Conservation (phyloP, 139 green algal genomes). For the Chlorella sp. region DNA sequence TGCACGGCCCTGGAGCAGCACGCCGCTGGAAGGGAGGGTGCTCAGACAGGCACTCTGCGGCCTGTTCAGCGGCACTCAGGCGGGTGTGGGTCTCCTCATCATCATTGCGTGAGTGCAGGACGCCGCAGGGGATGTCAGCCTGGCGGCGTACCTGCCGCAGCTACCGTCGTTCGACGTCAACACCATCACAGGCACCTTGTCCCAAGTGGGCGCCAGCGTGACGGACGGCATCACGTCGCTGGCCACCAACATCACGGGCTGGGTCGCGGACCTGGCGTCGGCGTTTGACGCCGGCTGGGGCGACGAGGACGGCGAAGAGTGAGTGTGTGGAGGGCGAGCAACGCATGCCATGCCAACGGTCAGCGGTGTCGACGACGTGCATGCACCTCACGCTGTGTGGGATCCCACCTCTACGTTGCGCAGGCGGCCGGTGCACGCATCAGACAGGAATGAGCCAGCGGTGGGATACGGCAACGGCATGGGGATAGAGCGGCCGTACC, state of each 20-base stretch:
- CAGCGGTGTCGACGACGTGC: too few relatives aligned
- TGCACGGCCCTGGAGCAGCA: too few relatives aligned
- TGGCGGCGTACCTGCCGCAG: not conserved
- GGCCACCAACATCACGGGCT: slow-evolving; percentile 11
- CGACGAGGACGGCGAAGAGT: slow-evolving; percentile 10
- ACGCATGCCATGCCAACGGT: not conserved
- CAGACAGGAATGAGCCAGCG: not conserved
- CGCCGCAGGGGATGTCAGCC: too few relatives aligned
- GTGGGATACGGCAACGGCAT: not conserved
- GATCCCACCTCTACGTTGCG: not conserved
- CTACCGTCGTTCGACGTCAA: not conserved
- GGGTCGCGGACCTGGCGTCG: slow-evolving; percentile 14
- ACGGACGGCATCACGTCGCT: slow-evolving; percentile 10
- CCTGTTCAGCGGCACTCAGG: too few relatives aligned
- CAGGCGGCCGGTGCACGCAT: not conserved
- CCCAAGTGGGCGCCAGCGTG: not conserved
- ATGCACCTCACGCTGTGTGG: too few relatives aligned
- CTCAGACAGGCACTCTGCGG: too few relatives aligned
- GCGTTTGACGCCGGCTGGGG: slow-evolving; percentile 19
- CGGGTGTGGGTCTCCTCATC: too few relatives aligned
- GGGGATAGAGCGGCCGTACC: slow-evolving; percentile 5
- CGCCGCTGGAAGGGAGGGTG: too few relatives aligned
- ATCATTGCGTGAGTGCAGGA: too few relatives aligned
- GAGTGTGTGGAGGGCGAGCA: not conserved
- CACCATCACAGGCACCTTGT: not conserved